Conservation (phyloP, 768 basidiomycete genomes). For the Phallus indusiatus region DNA sequence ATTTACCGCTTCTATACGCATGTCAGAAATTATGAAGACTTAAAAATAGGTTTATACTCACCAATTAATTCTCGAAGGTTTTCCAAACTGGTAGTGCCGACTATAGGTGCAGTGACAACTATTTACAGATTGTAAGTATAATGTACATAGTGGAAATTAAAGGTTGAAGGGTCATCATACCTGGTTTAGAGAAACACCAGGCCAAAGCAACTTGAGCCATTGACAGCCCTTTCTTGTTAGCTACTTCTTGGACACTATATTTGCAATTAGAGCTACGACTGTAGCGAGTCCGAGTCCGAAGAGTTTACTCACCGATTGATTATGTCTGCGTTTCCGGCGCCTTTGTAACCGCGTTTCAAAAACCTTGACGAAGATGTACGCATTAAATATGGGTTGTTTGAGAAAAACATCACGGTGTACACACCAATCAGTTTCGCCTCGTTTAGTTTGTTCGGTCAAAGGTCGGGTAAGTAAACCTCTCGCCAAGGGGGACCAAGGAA, state of each 20-base stretch:
- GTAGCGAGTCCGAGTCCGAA: neutral
- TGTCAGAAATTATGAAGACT: neutral
- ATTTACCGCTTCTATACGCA: constrained; percentile 10
- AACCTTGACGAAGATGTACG: no score
- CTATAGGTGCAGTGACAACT: constrained; percentile 34
- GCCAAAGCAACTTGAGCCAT: constrained; percentile 53
- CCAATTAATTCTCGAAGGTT: constrained; percentile 33
- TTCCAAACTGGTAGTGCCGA: constrained; percentile 33
- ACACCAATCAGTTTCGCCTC: constrained; percentile 27
- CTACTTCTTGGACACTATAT: constrained; percentile 43
- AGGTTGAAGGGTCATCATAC: constrained; percentile 14
- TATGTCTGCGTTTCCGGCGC: constrained; percentile 26
- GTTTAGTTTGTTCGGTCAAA: constrained; percentile 27
- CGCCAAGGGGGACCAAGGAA: constrained; percentile 52
- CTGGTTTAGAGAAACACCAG: constrained; percentile 40
- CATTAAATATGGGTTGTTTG: no score
- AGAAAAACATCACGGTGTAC: neutral
- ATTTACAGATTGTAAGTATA: neutral
- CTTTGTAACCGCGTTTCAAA: constrained; percentile 13
- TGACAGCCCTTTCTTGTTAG: constrained; percentile 37
- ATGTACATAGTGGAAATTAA: neutral
- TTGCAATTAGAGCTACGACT: constrained; percentile 4
- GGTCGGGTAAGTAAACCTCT: constrained; percentile 41
- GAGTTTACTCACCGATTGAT: constrained; percentile 27
- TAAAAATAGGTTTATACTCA: constrained; percentile 10